Evolutionary conservation across 495 filamentous ascomycete species (phyloP), one percentile per base, ranked within the genome.

Genomic region (Penicillium psychrofluorescens): DNA sequence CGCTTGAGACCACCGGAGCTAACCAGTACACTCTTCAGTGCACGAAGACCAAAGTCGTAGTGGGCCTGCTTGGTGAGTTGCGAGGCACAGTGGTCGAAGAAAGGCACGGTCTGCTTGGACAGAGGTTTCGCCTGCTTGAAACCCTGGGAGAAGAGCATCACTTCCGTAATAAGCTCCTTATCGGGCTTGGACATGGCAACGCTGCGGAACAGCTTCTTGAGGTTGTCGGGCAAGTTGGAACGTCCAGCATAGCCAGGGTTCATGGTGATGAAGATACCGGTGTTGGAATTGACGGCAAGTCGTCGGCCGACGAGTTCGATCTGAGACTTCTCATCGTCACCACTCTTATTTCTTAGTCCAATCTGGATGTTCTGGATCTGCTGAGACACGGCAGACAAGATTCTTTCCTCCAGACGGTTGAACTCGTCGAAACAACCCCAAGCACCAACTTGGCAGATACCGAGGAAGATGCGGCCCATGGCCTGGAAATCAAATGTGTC

Each of bases 391-490:
- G 92, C 92, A 16, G 94, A 97, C 44, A 99, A 64, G 48, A 99
- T 99, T 43, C 90, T 79, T 68, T 99, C 92, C 53, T 99, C 92
- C 11, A 99, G 68, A 74, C 92, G 84, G 62, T 99, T 99, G 74
- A 99, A 99, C 67, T 99, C 92, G 58, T 99, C 92, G 61, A 99
- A 99, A 67, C 92, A 99, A 61, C 92, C 92, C 92, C 92, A 99
- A 11, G 92, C 92, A 57, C 92, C 92, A 46, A 99, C 92, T 63
- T 97, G 94, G 61, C 94, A 99, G 48, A 99, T 95, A 75, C 92
- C 92, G 29, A 99, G 79, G 75, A 99, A 97, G 56, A 99, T 99
- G 48, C 92, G 86, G 6, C 92, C 92, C 92, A 99, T 99, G 30
- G 92, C 92, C 59, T 99, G 92, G 73, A 95, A 97, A 66, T 99